Base-by-base conservation (phyloP, 2,329 filamentous ascomycete species). In the Botryotinia globosa region DNA sequence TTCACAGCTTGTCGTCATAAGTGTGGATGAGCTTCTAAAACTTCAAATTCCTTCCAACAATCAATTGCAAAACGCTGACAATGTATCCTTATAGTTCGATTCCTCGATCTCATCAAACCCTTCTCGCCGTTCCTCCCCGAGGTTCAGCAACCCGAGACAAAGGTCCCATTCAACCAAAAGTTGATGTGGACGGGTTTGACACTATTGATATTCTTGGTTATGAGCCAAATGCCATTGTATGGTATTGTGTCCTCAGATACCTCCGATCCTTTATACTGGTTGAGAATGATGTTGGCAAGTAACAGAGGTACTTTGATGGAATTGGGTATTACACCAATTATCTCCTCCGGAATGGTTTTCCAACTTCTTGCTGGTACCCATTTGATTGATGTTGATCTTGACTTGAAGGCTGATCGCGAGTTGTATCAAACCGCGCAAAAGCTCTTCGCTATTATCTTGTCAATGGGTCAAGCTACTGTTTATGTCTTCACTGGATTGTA, bases 391-490 rank as follows among this genome's bases (percentile, higher is more conserved):
- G 95, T 99, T 88, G 98, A 99, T 90, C 93, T 99, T 81, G 96
- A 99, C 88, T 91, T 98, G 85, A 99, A 99, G 89, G 96, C 95
- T 84, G 96, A 99, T 85, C 96, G 96, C 85, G 96, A 99, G 88
- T 91, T 99, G 77, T 99, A 99, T 90, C 96, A 99, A 88, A 99
- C 95, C 77, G 96, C 97, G 72, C 96, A 99, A 89, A 99, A 99
- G 88, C 92, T 97, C 77, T 95, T 97, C 81, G 96, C 96, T 79
- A 97, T 99, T 82, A 97, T 99, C 82, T 89, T 99, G 79, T 97
- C 95, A 77, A 96, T 97, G 84, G 96, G 96, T 79, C 97, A 97
- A 83, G 95, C 94, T 81, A 97, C 94, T 80, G 96, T 99, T 80
- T 98, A 97, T 85, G 96, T 99, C 82, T 93, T 99, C 85, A 98